phyloP scores from a whole-genome alignment of 176 grass and related monocot species.

The Carex scoparia region DNA sequence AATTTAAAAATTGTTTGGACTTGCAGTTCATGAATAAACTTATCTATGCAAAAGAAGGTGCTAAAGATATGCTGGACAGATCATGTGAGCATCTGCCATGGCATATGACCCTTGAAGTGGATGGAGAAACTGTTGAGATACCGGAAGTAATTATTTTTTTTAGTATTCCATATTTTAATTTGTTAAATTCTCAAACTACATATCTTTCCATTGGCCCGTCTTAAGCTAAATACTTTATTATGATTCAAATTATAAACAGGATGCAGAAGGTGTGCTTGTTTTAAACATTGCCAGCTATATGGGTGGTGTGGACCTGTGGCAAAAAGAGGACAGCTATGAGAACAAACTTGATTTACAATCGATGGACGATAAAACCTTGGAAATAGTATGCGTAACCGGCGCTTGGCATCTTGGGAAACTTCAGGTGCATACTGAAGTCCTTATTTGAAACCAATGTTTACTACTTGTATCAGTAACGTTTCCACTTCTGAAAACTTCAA shows the following conservation, averaged over 20 bases:
- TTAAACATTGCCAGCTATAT: conserved; percentile 95
- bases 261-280: conserved; percentile 91
- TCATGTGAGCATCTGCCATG: conserved; percentile 91
- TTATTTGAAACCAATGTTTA: background rate
- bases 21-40: conserved; percentile 92
- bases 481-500: background rate
- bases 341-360: conserved; percentile 66
- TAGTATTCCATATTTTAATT: conserved; percentile 6
- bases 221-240: conserved; percentile 24
- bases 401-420: conserved; percentile 96
- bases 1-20: background rate
- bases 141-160: conserved; percentile 58
- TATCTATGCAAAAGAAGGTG: conserved; percentile 96
- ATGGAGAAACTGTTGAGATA: conserved; percentile 73
- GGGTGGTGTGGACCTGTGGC: conserved; percentile 96
- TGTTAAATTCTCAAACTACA: background rate
- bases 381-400: conserved; percentile 91
- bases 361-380: conserved; percentile 84
- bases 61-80: conserved; percentile 90
- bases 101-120: conserved; percentile 84
- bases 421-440: conserved; percentile 49
- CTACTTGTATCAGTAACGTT: background rate
- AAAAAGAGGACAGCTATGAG: conserved; percentile 62
- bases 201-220: background rate
- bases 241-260: conserved; percentile 40